Base-by-base conservation (phyloP, 805 yeast species). In the Huiozyma naganishii region DNA sequence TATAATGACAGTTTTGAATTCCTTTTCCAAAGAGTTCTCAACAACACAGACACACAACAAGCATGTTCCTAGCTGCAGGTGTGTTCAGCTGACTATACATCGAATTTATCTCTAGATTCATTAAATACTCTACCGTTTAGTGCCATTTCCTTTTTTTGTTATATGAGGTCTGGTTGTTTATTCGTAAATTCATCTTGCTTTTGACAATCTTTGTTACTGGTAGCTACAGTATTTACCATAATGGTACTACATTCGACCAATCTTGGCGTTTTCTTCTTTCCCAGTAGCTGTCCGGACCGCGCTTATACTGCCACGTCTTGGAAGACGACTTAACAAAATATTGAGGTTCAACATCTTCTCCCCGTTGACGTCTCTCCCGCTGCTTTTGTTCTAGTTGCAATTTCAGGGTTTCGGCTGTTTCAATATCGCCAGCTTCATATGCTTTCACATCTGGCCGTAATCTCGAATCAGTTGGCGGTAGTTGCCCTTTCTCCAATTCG, bases 381-480 rank as follows among this genome's bases (percentile, higher is more conserved):
- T 92, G 98, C 29, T 67, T 68, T 54, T 82, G 85, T 58, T 92
- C 98, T 13, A 89, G 66, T 33, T 71, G 65, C 35, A 77, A 59
- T 58, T 92, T 92, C 48, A 76, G 50, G 1, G 49, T 53, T 58
- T 90, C 97, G 0, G 97, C 96, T 42, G 69, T 63, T 17, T 77
- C 85, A 8, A 80, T 65, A 23, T 77, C 67, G 2, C 88, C 92
- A 12, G 72, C 58, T 57, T 86, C 95, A 52, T 86, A 87, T 1
- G 68, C 62, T 37, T 74, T 67, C 56, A 87, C 77, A 60, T 92
- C 98, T 0, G 97, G 97, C 57, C 98, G 74, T 38, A 79, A 63
- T 56, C 98, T 76, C 6, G 96, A 83, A 60, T 92, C 98, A 0
- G 92, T 85, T 3, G 89, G 89, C 6, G 97, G 82, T 35, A 89